Evolutionary conservation across 192 early-diverging fungal species (phyloP).

Genomic region (Mortierella hygrophila): DNA sequence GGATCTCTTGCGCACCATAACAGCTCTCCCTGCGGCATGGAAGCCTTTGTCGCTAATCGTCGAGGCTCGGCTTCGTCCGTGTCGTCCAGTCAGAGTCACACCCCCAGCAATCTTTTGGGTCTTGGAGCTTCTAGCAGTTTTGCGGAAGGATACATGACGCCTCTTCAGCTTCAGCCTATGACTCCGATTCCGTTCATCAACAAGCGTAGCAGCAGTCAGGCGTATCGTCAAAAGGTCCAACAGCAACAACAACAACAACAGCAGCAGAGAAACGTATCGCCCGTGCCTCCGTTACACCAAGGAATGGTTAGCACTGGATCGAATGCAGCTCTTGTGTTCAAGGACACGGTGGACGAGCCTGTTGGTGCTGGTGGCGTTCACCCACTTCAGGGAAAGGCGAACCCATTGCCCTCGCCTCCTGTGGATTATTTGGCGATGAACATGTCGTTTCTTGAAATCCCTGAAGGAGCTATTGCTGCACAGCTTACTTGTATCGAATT

Average conservation of each 20-base stretch:
- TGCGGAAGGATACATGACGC: slow-evolving; percentile 28
- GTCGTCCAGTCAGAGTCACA: slow-evolving; percentile 16
- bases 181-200: slow-evolving; percentile 35
- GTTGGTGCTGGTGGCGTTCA: neutral
- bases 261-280: neutral
- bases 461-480: slow-evolving; percentile 69
- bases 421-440: slow-evolving; percentile 28
- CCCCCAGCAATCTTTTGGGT: neutral
- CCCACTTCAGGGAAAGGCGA: slow-evolving; percentile 2
- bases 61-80: slow-evolving; percentile 47
- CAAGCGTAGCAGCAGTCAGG: slow-evolving; percentile 47
- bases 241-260: neutral
- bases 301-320: neutral
- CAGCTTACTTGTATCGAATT: slow-evolving; percentile 77
- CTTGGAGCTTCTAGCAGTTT: neutral
- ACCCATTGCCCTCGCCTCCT: slow-evolving; percentile 3
- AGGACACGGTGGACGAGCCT: slow-evolving; percentile 24
- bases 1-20: slow-evolving; percentile 33
- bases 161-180: slow-evolving; percentile 34
- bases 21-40: slow-evolving; percentile 42
- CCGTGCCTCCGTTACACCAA: neutral
- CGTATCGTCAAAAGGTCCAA: slow-evolving; percentile 27
- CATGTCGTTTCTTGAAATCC: slow-evolving; percentile 67
- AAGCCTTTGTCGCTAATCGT: slow-evolving; percentile 46
- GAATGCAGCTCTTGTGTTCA: slow-evolving; percentile 16